phyloP scores from a whole-genome alignment of 2,329 filamentous ascomycete genomes.

The Claviceps cyperi region DNA sequence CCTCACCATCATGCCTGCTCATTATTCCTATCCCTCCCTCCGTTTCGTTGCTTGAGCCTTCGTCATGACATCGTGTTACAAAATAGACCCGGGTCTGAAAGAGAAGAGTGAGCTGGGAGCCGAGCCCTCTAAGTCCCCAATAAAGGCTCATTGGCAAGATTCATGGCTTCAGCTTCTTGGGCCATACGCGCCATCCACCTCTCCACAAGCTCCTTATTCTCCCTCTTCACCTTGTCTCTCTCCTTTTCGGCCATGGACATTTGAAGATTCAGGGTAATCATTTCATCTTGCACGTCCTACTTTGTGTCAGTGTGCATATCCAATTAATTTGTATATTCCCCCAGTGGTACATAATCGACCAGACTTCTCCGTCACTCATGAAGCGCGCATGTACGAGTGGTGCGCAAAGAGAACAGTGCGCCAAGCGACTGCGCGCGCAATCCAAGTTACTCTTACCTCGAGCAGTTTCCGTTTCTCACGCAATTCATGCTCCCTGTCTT shows the following conservation, averaged over 20 bases:
- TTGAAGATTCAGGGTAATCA: slow-evolving; percentile 75
- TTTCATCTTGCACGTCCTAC: slow-evolving; percentile 79
- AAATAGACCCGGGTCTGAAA: no score
- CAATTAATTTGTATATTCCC: background rate
- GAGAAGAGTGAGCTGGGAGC: no score
- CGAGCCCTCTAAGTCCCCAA: slow-evolving; percentile 3
- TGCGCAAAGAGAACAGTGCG: no score
- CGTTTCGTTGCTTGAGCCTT: no score
- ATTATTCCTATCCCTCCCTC: no score
- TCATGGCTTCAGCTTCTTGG: slow-evolving; percentile 78
- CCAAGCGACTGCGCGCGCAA: no score
- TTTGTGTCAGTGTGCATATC: background rate
- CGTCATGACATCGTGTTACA: no score
- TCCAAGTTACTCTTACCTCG: slow-evolving; percentile 34
- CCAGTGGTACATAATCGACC: no score
- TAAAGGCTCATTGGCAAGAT: slow-evolving; percentile 43
- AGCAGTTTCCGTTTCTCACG: slow-evolving; percentile 70
- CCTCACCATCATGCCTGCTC: no score
- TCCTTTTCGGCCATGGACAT: slow-evolving; percentile 73
- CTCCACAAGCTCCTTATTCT: slow-evolving; percentile 81
- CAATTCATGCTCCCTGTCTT: slow-evolving; percentile 75
- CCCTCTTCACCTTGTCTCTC: slow-evolving; percentile 54
- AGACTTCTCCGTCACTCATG: no score
- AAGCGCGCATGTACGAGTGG: no score
- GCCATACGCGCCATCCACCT: slow-evolving; percentile 85